Base-by-base conservation (phyloP, 441 rosid genomes). In the Biscutella laevigata region DNA sequence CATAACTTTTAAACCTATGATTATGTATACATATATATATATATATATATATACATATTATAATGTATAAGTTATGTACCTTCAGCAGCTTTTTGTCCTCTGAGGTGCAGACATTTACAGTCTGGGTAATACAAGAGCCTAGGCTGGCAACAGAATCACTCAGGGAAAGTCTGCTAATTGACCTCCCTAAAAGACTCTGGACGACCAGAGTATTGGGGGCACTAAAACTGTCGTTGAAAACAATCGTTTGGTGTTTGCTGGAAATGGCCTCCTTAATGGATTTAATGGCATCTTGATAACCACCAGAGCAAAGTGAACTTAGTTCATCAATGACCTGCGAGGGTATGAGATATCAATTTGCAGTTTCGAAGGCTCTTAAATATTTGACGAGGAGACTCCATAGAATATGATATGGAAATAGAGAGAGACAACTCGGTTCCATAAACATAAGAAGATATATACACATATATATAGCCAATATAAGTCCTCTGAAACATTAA, bases 301-400 rank as follows among this genome's bases (percentile, higher is more conserved):
- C 77, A 52, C 58, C 74, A 32, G 75, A 58, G 38, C 57, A 27
- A 54, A 65, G 68, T 59, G 69, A 63, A 33, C 49, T 85, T 32
- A 68, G 54, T 51, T 78, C 87, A 61, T 91, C 98, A 47, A 85
- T 62, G 57, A 83, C 88, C 95, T 91, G 67, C 58, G 52, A 65
- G 71, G 17, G 25, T 17, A 53, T 46, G 35, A 62, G 20, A 49
- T 7, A 41, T 10, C 9, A 56, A 40, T 25, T 8, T 45, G 29
- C 14, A 67, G 14, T 20, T 33, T 37, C 28, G 7, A 37, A 34
- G 7, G 26, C 7, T 26, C 36, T 41, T 25, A 44, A 1, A 40
- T 48, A 4, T 20, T 56, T 5, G 5, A 46, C 34, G 29, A 7
- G n/a, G 51, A 32, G 16, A 16, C 17, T 28, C 14, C 25, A 54